A percentile compares a stretch with the other conserved stretches of the same genome.
These are phyloP conservation scores for Euphorbia tirucalli DNA, from an alignment of 345 rosid genomes.

Conservation along the genomic window DNA sequence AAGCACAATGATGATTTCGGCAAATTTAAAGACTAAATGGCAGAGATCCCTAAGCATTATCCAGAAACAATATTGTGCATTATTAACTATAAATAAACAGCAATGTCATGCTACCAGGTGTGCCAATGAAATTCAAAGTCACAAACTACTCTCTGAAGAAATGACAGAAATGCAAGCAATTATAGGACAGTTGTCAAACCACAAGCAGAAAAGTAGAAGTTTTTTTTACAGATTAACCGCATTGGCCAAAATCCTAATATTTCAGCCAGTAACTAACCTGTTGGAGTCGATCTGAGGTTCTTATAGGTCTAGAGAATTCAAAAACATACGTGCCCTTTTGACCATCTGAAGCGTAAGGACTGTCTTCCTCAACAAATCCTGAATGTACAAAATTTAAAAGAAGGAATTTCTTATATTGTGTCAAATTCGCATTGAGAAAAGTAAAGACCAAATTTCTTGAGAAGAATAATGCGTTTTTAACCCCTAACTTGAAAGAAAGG, in stretches of 20 bases:
- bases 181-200: not conserved
- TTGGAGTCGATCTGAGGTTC: conserved; percentile 86
- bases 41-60: not conserved
- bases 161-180: not conserved
- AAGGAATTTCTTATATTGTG: too few relatives aligned
- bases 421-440: too few relatives aligned
- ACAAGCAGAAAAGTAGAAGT: not conserved
- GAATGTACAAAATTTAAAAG: not conserved
- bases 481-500: not conserved
- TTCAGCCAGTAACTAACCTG: conserved; percentile 56
- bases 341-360: conserved; percentile 69
- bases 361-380: conserved; percentile 88
- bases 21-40: not conserved
- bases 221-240: not conserved
- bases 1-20: not conserved
- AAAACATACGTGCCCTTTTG: conserved; percentile 76
- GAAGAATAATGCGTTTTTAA: conserved; percentile 4
- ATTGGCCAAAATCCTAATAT: conserved; percentile 12
- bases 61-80: not conserved
- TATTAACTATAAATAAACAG: not conserved
- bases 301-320: conserved; percentile 88
- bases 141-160: conserved; percentile 1
- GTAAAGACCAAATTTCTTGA: not conserved
- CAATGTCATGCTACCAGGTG: not conserved
- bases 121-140: not conserved